A percentile compares a stretch with the other conserved stretches of the same genome.
Evolutionary conservation across 805 yeast species (phyloP).

Genomic region (Candida ipomoeae): DNA sequence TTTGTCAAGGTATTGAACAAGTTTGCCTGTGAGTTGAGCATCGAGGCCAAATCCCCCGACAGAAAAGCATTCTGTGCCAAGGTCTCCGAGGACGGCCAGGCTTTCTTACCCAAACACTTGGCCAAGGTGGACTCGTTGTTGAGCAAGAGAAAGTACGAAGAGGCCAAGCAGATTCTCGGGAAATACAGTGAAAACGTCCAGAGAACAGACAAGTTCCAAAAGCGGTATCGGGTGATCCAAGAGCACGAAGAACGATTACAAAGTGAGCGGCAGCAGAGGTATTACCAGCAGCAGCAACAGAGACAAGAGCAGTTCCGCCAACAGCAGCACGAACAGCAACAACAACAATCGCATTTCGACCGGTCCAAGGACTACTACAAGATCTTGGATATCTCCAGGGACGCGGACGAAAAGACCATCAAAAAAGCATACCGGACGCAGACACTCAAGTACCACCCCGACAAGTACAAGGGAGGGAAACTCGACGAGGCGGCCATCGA

Average conservation of each 20-base stretch:
- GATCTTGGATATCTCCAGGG: conserved; percentile 59
- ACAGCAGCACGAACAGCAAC: conserved; percentile 39
- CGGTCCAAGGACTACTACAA: conserved; percentile 73
- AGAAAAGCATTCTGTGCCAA: conserved; percentile 25
- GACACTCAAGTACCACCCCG: conserved; percentile 86
- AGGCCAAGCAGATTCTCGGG: conserved; percentile 38
- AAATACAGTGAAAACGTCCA: conserved; percentile 32
- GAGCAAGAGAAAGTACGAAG: conserved; percentile 27
- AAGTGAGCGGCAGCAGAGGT: conserved; percentile 23
- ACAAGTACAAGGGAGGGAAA: conserved; percentile 70
- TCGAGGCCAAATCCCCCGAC: conserved; percentile 21
- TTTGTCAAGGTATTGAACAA: conserved; percentile 31
- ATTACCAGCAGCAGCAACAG: conserved; percentile 30
- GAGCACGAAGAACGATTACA: conserved; percentile 21
- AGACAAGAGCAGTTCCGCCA: conserved; percentile 38
- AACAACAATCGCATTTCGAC: conserved; percentile 26
- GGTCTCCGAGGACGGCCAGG: conserved; percentile 15
- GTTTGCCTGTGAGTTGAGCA: conserved; percentile 39
- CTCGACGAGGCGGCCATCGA: conserved; percentile 67
- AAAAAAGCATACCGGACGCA: conserved; percentile 76
- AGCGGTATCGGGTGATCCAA: conserved; percentile 31
- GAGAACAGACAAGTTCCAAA: conserved; percentile 36
- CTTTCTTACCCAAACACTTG: conserved; percentile 39
- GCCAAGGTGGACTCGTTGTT: conserved; percentile 36
- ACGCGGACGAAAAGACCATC: conserved; percentile 68